Evolutionary conservation across 306 rosid species (phyloP), one percentile per base, ranked within the genome.

Genomic region (Parietaria judaica): DNA sequence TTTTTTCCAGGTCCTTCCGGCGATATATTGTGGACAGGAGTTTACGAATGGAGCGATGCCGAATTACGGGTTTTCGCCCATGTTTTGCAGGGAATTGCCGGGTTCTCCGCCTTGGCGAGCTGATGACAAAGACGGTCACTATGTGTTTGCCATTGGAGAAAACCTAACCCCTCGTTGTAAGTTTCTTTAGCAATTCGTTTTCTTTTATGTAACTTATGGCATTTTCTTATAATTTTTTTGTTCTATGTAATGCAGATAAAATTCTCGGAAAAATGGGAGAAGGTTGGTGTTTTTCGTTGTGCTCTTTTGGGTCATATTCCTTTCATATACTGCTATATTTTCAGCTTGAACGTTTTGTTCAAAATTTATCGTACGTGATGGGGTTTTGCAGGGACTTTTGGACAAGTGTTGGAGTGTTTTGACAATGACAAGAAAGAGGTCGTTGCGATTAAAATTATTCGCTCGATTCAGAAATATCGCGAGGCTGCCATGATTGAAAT

Each of bases 401-500:
- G 96, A 55, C 92, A 82, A 78, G 96, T 84, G 35, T 74, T 84
- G 70, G 96, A 87, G 70, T 87, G 92, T 63, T 44, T 87, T 49
- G 92, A 84, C 72, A 72, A 73, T 69, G 96, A 84, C 67, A 87
- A 78, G 74, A 81, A 82, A 56, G 87, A 87, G 78, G 43, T 66
- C 43, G 92, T 87, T 61, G 92, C 92, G 47, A 80, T 84, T 69
- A 84, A 87, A 78, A 64, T 84, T 58, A 75, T 84, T 58, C 89
- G 96, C 61, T 80, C 89, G 61, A 76, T 87, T 58, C 79, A 69
- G 51, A 84, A 82, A 70, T 84, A 84, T 63, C 85, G 85, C 0
- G 96, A 80, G 62, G 92, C 92, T 74, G 96, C 87, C 47, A 84
- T 82, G 89, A 84, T 82, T 64, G 96, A 88, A 76, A 82, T 84